Conservation (phyloP, 2,329 filamentous ascomycete genomes). For the Diaporthe sp. region DNA sequence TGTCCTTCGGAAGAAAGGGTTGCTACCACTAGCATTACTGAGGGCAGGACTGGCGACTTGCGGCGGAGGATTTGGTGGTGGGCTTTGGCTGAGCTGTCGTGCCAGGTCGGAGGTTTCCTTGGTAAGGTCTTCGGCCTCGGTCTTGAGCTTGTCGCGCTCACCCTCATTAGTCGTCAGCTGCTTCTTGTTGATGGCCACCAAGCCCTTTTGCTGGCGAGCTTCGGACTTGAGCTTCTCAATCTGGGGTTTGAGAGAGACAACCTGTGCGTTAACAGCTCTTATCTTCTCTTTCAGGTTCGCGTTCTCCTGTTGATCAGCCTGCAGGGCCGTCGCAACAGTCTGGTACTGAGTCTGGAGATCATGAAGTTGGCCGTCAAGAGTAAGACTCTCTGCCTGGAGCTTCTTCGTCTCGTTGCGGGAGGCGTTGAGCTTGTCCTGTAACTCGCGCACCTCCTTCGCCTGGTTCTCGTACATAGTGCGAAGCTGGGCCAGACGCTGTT, state of each 20-base stretch:
- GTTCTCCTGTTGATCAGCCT: constrained; percentile 92
- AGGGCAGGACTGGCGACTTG: constrained; percentile 76
- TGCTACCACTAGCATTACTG: constrained; percentile 81
- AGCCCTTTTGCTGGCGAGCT: constrained; percentile 92
- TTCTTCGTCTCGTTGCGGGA: constrained; percentile 86
- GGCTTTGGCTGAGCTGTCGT: constrained; percentile 62
- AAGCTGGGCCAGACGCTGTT: constrained; percentile 86
- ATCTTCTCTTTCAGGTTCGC: constrained; percentile 87
- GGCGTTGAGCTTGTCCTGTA: constrained; percentile 84
- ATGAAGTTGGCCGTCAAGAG: constrained; percentile 82
- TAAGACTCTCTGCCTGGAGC: constrained; percentile 83
- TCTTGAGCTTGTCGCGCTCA: constrained; percentile 88
- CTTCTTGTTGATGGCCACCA: constrained; percentile 99
- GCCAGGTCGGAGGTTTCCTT: constrained; percentile 70
- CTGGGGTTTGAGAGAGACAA: constrained; percentile 85
- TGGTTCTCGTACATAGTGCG: constrained; percentile 93
- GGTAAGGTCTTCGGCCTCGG: constrained; percentile 77
- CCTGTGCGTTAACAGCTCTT: constrained; percentile 81
- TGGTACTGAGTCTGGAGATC: constrained; percentile 87
- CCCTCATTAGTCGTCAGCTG: constrained; percentile 90
- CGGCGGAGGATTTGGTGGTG: constrained; percentile 54
- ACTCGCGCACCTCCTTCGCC: constrained; percentile 82
- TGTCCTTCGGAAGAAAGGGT: constrained; percentile 90
- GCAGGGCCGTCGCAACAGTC: constrained; percentile 77
- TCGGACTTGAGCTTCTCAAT: constrained; percentile 94